Evolutionary conservation across 768 basidiomycete genomes (phyloP).

Genomic region (Boletus rex-veris): DNA sequence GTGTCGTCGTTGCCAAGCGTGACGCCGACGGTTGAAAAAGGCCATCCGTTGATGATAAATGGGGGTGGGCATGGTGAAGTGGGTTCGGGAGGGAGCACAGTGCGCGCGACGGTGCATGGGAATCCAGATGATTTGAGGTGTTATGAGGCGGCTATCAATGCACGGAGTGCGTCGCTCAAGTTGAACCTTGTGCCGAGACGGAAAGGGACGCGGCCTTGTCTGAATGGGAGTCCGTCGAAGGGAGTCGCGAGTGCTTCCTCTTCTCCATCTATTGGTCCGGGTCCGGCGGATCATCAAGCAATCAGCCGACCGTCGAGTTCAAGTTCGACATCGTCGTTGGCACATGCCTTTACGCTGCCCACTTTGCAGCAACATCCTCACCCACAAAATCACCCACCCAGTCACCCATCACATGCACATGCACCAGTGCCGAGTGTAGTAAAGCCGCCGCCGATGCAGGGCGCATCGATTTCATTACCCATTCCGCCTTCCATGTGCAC

Average conservation of each 20-base stretch:
- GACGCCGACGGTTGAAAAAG: constrained; percentile 48
- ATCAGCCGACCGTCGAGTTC: constrained; percentile 38
- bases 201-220: constrained; percentile 23
- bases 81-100: constrained; percentile 21
- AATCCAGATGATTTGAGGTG: constrained; percentile 60
- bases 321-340: constrained; percentile 38
- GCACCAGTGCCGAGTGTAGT: constrained; percentile 2
- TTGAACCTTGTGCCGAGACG: constrained; percentile 52
- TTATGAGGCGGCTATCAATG: constrained; percentile 75
- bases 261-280: neutral
- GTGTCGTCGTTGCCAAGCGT: constrained; percentile 70
- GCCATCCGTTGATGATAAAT: constrained; percentile 15
- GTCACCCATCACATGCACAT: constrained; percentile 1
- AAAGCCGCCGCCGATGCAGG: constrained; percentile 27
- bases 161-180: constrained; percentile 57
- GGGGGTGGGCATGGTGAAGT: constrained; percentile 19
- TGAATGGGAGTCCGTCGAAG: constrained; percentile 19
- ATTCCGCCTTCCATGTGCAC: constrained; percentile 25
- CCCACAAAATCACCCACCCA: neutral
- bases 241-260: neutral
- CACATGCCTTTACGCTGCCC: constrained; percentile 37
- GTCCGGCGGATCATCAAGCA: constrained; percentile 18
- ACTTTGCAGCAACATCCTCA: constrained; percentile 6
- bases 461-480: constrained; percentile 33
- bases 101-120: constrained; percentile 42